Evolutionary conservation across 768 basidiomycete genomes (phyloP).

Genomic region (Kwoniella botswanensis): DNA sequence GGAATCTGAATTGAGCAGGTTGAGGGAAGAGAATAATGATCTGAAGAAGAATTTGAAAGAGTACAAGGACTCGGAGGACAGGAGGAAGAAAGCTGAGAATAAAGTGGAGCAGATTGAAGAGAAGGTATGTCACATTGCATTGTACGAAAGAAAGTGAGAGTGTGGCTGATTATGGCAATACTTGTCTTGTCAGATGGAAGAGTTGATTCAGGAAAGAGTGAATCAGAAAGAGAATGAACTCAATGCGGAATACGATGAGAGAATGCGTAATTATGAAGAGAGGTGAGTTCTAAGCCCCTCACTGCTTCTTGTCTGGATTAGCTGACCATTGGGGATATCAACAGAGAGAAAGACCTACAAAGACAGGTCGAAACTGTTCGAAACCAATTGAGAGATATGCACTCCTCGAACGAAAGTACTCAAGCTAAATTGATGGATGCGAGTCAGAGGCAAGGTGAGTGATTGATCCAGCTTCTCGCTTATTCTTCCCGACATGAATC

Average conservation of each 20-base stretch:
- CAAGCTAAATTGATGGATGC: constrained; percentile 92
- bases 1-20: constrained; percentile 72
- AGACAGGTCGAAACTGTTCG: constrained; percentile 88
- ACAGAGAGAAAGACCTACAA: constrained; percentile 87
- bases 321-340: constrained; percentile 12
- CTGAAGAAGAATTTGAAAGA: constrained; percentile 75
- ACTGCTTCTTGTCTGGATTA: too few species aligned
- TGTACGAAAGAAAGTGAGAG: neutral
- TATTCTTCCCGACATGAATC: neutral
- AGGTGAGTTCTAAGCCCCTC: constrained; percentile 64
- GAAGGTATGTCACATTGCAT: constrained; percentile 64
- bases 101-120: constrained; percentile 79
- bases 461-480: neutral
- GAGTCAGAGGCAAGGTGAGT: constrained; percentile 81
- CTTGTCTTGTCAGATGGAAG: constrained; percentile 77
- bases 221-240: constrained; percentile 93
- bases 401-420: constrained; percentile 86
- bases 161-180: neutral
- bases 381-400: constrained; percentile 85
- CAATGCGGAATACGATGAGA: constrained; percentile 95
- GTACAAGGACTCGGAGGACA: constrained; percentile 67
- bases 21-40: constrained; percentile 82
- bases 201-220: constrained; percentile 85
- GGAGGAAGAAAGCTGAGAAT: constrained; percentile 75
- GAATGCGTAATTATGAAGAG: constrained; percentile 92